These are phyloP conservation scores for Boletus subcaerulescens DNA, from an alignment of 768 basidiomycete species.

Conservation along the genomic window DNA sequence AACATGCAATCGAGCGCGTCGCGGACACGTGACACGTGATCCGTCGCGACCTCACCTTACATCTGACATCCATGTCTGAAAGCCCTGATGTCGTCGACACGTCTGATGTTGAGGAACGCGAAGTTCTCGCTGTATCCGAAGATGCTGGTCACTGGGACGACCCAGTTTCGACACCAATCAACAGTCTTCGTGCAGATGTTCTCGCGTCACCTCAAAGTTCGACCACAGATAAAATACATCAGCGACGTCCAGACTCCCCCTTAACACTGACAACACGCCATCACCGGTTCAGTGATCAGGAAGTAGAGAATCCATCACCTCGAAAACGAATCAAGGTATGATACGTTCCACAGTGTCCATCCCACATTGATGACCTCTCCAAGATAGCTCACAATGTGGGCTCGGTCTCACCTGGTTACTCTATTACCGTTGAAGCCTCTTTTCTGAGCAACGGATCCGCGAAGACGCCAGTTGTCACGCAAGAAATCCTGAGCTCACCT, in stretches of 20 bases:
- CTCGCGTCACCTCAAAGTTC: neutral
- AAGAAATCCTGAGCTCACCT: neutral
- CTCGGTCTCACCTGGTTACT: neutral
- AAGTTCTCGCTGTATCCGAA: constrained; percentile 33
- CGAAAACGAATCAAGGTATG: constrained; percentile 39
- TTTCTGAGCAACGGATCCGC: neutral
- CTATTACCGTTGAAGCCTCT: neutral
- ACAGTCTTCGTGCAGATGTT: neutral
- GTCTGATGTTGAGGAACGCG: constrained; percentile 61
- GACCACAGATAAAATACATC: neutral
- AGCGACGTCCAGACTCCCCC: neutral
- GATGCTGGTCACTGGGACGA: neutral
- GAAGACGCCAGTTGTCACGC: neutral
- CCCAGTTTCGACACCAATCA: neutral
- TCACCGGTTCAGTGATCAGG: constrained; percentile 5
- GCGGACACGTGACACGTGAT: constrained; percentile 21
- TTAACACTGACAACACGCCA: neutral
- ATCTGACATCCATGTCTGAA: constrained; percentile 11
- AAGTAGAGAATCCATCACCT: constrained; percentile 26
- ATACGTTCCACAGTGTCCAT: neutral
- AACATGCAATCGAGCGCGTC: neutral
- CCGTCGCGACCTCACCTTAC: neutral
- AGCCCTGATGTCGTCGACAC: constrained; percentile 52
- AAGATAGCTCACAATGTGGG: constrained; percentile 19
- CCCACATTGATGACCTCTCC: constrained; percentile 8